These are phyloP conservation scores for Mucor circinelloides DNA, from an alignment of 371 early-diverging fungal genomes.

Conservation along the genomic window DNA sequence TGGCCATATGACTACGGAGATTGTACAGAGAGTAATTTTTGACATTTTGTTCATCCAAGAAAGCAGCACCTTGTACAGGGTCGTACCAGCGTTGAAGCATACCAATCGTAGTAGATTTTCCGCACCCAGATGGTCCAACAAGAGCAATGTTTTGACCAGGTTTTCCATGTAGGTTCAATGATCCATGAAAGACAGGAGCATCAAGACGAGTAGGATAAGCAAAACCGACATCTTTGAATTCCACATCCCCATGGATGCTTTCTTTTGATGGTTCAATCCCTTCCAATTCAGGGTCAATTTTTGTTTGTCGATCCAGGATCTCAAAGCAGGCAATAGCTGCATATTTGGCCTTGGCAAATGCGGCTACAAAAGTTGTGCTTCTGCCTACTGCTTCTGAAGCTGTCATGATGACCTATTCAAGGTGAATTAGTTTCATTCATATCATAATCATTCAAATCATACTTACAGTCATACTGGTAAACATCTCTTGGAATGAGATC, in stretches of 20 bases:
- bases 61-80: conserved; percentile 57
- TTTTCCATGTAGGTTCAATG: conserved; percentile 66
- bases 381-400: conserved; percentile 67
- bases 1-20: conserved; percentile 71
- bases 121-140: conserved; percentile 86
- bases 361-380: conserved; percentile 52
- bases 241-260: conserved; percentile 53
- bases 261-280: conserved; percentile 49
- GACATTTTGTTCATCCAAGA: conserved; percentile 68
- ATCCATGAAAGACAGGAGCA: conserved; percentile 71
- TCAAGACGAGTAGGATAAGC: conserved; percentile 83
- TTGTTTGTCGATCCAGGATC: conserved; percentile 69
- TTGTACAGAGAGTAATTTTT: conserved; percentile 58
- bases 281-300: conserved; percentile 69
- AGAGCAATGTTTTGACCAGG: conserved; percentile 83
- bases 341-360: conserved; percentile 74
- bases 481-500: conserved; percentile 47
- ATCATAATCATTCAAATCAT: background rate
- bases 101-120: conserved; percentile 82
- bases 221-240: conserved; percentile 67
- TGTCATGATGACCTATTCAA: conserved; percentile 55
- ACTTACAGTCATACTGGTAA: conserved; percentile 50
- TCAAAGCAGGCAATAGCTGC: conserved; percentile 78
- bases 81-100: conserved; percentile 89
- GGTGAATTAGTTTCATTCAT: background rate